Percentiles rank a stretch among this genome's conserved stretches.
These are phyloP conservation scores for Trichocladium uniseriatum DNA, from an alignment of 495 filamentous ascomycete genomes.

Conservation along the genomic window DNA sequence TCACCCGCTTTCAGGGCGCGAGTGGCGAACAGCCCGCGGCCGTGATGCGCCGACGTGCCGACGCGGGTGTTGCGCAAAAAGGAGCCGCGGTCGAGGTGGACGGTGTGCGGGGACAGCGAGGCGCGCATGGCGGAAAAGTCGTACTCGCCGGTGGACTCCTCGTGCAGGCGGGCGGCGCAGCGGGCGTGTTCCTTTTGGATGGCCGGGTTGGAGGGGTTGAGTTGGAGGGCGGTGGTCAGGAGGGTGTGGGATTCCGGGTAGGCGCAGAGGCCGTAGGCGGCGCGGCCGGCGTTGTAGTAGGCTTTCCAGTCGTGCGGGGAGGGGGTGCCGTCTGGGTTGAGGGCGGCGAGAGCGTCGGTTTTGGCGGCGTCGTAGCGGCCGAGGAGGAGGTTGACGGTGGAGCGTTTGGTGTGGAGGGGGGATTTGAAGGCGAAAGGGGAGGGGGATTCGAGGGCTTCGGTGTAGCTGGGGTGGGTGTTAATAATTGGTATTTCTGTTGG, in stretches of 20 bases:
- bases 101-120: slow-evolving; percentile 22
- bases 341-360: slow-evolving; percentile 31
- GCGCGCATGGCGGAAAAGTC: slow-evolving; percentile 33
- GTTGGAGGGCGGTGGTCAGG: slow-evolving; percentile 26
- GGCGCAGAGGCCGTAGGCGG: slow-evolving; percentile 38
- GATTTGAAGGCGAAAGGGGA: slow-evolving; percentile 12
- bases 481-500: too few species aligned
- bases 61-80: slow-evolving; percentile 27
- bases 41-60: slow-evolving; percentile 16
- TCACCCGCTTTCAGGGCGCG: slow-evolving; percentile 41
- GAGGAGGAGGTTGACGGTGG: slow-evolving; percentile 36
- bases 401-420: slow-evolving; percentile 35
- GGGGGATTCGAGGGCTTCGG: slow-evolving; percentile 21
- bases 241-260: slow-evolving; percentile 23
- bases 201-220: slow-evolving; percentile 22
- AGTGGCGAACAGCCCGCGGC: slow-evolving; percentile 44
- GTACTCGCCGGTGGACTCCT: slow-evolving; percentile 38
- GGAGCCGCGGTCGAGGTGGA: slow-evolving; percentile 37
- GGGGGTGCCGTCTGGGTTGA: slow-evolving; percentile 5
- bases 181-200: slow-evolving; percentile 30
- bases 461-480: slow-evolving; percentile 28
- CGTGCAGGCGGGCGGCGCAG: slow-evolving; percentile 23
- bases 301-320: slow-evolving; percentile 35
- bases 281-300: slow-evolving; percentile 39
- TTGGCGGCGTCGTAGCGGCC: slow-evolving; percentile 41